phyloP scores from a whole-genome alignment of 1,284 basidiomycete species.

The Sphaerobolus stellatus region DNA sequence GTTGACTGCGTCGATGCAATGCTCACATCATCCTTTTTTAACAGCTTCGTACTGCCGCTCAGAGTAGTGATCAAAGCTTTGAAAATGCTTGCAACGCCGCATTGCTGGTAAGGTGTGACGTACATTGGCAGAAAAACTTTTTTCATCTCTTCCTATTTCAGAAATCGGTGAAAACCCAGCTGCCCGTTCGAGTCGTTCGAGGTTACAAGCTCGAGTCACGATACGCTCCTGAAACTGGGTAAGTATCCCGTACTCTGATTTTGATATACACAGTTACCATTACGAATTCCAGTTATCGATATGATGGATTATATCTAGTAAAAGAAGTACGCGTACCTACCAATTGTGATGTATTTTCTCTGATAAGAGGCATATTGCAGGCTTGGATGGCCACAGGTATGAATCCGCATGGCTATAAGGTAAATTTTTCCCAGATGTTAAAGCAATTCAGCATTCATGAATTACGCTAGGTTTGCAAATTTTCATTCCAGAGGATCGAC shows the following conservation, averaged over 20 bases:
- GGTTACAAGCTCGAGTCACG: constrained; percentile 72
- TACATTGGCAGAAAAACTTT: background rate
- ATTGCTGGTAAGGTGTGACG: constrained; percentile 47
- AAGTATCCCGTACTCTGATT: constrained; percentile 18
- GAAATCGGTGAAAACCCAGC: constrained; percentile 68
- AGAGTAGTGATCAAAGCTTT: constrained; percentile 76
- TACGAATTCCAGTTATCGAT: constrained; percentile 60
- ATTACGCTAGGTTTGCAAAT: constrained; percentile 67
- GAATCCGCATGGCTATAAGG: constrained; percentile 53
- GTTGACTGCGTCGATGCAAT: background rate
- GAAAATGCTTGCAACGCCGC: constrained; percentile 69
- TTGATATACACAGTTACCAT: background rate
- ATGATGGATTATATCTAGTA: constrained; percentile 79
- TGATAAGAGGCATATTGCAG: constrained; percentile 32
- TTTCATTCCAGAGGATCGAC: constrained; percentile 68
- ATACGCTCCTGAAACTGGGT: constrained; percentile 75
- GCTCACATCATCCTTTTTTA: constrained; percentile 10
- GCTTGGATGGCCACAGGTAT: constrained; percentile 70
- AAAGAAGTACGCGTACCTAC: constrained; percentile 51
- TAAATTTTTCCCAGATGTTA: background rate
- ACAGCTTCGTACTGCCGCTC: constrained; percentile 80
- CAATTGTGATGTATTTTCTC: background rate
- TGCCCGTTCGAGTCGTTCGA: constrained; percentile 79
- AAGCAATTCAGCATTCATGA: background rate
- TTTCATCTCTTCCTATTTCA: constrained; percentile 27